phyloP scores from a whole-genome alignment of 345 rosid species.

The Cardamine chenopodiifolia region DNA sequence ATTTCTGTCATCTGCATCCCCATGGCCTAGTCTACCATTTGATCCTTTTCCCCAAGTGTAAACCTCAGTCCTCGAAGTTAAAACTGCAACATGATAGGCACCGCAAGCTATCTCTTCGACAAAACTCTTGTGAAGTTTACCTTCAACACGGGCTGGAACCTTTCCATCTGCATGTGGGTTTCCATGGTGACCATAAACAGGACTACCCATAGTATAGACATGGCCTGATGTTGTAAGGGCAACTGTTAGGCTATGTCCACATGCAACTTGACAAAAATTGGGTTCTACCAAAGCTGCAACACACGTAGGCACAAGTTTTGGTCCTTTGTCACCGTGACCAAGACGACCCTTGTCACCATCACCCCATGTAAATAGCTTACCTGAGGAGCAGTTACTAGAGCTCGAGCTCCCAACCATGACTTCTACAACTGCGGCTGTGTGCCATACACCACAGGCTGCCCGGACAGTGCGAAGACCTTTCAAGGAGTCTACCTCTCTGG shows the following conservation, averaged over 20 bases:
- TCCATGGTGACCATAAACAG: conserved; percentile 96
- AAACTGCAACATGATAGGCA: conserved; percentile 93
- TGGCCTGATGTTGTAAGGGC: conserved; percentile 89
- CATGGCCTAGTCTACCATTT: conserved; percentile 97
- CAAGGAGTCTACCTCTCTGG: conserved; percentile 71
- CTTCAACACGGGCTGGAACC: conserved; percentile 84
- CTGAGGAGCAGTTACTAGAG: conserved; percentile 93
- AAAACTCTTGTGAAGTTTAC: conserved; percentile 81
- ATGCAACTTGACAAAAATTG: conserved; percentile 91
- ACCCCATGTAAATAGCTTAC: conserved; percentile 98
- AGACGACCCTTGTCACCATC: conserved; percentile 98
- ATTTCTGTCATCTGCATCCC: conserved; percentile 84
- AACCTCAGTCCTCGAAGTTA: conserved; percentile 90
- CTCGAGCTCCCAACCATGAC: conserved; percentile 96
- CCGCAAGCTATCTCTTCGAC: conserved; percentile 97
- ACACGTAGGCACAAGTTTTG: conserved; percentile 90
- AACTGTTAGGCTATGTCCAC: conserved; percentile 94
- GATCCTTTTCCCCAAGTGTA: conserved; percentile 99
- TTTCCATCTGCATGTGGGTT: conserved; percentile 91
- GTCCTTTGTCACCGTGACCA: conserved; percentile 97
- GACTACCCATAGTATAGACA: conserved; percentile 94
- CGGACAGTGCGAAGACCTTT: conserved; percentile 61
- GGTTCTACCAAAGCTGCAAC: conserved; percentile 99
- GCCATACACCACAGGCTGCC: conserved; percentile 83
- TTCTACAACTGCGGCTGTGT: conserved; percentile 94